Evolutionary conservation across 2,329 filamentous ascomycete species (phyloP), one percentile per base, ranked within the genome.

Genomic region (Trichoderma endophyticum): DNA sequence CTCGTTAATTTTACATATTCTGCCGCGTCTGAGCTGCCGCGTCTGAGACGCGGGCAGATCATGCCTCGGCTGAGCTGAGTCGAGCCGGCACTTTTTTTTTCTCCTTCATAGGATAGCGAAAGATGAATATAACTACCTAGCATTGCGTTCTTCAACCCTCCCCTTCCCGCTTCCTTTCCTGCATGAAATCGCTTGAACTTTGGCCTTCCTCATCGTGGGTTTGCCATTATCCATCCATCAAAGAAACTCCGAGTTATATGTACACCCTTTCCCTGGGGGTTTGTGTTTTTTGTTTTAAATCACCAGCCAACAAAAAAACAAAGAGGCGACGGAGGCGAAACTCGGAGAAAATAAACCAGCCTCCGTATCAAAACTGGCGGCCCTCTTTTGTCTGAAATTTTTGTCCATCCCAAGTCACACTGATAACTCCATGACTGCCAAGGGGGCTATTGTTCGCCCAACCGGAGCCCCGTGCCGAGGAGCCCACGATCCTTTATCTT

Each of bases 71-170:
- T 34, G 30, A n/a, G 36, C 39, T 66, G 62, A 32, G 34, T 26
- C n/a, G 11, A 32, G 34, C 34, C 28, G 15, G 39, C 39, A 54
- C 15, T 54, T 61, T 14, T 26, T 14, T 36, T 61, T 36, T 3
- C 4, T 7, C 21, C 15, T 43, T 61, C 26, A 30, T 39, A 59
- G 7, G 9, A 43, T 6, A 36, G 48, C 26, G 28, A 34, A 60
- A 51, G 63, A 71, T 62, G 51, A 66, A 48, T 66, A 48, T 70
- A 54, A 54, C 51, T 70, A 54, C 36, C 51, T 70, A 54, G 30
- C 57, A 62, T 34, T 54, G 57, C 43, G 11, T 62, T 51, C 39
- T 51, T 28, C 39, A 15, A 51, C 48, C 15, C 51, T 28, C 48
- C 48, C 48, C 1, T 12, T 32, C 15, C 15, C 28, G 9, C 56